A percentile compares a stretch with the other conserved stretches of the same genome.
These are phyloP conservation scores for Komagataea norvegica DNA, from an alignment of 1,139 yeast genomes.

Conservation along the genomic window DNA sequence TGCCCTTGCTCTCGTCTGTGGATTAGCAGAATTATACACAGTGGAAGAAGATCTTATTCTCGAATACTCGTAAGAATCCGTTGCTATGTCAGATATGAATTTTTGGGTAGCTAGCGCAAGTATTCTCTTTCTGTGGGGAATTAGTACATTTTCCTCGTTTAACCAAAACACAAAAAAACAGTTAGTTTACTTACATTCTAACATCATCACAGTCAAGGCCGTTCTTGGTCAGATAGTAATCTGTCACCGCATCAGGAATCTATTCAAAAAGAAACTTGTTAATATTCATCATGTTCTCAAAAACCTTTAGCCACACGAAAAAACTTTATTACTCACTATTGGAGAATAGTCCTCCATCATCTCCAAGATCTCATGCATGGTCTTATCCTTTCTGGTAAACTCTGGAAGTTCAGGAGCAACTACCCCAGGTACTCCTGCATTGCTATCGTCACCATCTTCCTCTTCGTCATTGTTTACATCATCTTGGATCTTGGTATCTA, in stretches of 20 bases:
- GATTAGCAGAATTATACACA: conserved; percentile 78
- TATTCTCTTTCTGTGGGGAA: conserved; percentile 49
- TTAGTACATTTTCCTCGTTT: not conserved
- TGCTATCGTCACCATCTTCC: conserved; percentile 16
- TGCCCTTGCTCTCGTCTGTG: conserved; percentile 81
- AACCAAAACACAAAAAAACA: no score
- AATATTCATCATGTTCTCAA: no score
- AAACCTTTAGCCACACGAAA: no score
- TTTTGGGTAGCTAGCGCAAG: conserved; percentile 95
- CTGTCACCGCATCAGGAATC: conserved; percentile 98
- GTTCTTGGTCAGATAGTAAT: conserved; percentile 80
- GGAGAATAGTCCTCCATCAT: conserved; percentile 95
- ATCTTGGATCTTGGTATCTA: conserved; percentile 13
- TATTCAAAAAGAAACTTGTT: no score
- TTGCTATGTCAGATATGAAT: conserved; percentile 89
- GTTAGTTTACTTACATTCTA: conserved; percentile 40
- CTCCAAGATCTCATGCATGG: conserved; percentile 77
- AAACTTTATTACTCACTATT: conserved; percentile 33
- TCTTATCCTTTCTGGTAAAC: conserved; percentile 77
- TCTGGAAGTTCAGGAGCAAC: conserved; percentile 57
- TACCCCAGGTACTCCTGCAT: conserved; percentile 24
- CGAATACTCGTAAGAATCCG: conserved; percentile 94
- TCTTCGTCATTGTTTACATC: no score
- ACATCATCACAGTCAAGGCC: conserved; percentile 83
- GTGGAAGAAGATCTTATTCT: conserved; percentile 82